Conservation (phyloP, 306 rosid species). For the Ochetophila trinervis region DNA sequence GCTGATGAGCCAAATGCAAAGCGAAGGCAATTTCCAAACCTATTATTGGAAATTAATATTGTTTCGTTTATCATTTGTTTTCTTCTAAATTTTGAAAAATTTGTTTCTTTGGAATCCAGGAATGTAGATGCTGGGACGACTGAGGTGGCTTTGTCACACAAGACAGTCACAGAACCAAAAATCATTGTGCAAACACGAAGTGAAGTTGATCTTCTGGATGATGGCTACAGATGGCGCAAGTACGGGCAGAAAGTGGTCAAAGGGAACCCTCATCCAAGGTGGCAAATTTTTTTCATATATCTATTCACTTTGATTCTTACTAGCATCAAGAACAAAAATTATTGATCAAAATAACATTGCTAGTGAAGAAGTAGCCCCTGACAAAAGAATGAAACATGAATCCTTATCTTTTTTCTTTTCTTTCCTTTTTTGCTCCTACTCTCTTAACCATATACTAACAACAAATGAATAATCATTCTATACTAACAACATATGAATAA, state of each 20-base stretch:
- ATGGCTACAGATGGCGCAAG: constrained; percentile 96
- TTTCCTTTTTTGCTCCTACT: no score
- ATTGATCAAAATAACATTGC: no score
- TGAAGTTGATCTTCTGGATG: constrained; percentile 94
- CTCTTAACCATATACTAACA: no score
- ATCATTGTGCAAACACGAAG: constrained; percentile 94
- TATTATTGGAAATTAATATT: constrained; percentile 17
- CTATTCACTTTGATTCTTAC: neutral
- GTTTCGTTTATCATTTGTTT: neutral
- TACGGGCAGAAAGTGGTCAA: constrained; percentile 98
- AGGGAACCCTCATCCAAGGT: constrained; percentile 99
- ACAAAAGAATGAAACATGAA: no score
- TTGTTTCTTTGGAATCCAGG: constrained; percentile 47
- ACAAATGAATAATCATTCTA: no score
- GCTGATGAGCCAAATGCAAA: constrained; percentile 70
- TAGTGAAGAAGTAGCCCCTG: no score
- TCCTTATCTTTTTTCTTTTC: no score
- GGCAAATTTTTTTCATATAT: neutral
- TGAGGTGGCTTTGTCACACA: constrained; percentile 63
- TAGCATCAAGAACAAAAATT: no score
- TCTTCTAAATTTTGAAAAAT: constrained; percentile 15
- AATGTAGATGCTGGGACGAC: constrained; percentile 52
- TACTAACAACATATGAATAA: no score
- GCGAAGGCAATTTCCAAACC: constrained; percentile 55
- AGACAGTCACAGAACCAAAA: constrained; percentile 87